Evolutionary conservation across 768 basidiomycete species (phyloP).

Genomic region (Leccinellum luteum): DNA sequence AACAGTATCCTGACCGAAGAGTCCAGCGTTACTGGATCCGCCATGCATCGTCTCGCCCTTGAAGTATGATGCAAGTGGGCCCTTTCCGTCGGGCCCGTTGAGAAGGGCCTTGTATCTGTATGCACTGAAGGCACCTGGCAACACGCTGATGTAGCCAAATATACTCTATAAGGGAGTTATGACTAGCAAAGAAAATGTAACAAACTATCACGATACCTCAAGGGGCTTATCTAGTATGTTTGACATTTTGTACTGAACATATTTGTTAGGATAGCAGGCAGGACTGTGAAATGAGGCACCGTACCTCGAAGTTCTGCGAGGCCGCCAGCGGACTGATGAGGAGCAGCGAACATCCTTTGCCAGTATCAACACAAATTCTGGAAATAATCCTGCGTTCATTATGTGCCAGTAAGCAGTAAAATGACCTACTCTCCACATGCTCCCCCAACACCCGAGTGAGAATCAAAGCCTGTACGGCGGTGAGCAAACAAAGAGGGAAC

Average conservation of each 20-base stretch:
- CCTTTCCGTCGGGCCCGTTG: slow-evolving; percentile 85
- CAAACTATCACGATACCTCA: slow-evolving; percentile 54
- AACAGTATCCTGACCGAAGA: slow-evolving; percentile 47
- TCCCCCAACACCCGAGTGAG: slow-evolving; percentile 82
- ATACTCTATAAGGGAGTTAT: slow-evolving; percentile 50
- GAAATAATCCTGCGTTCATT: neutral
- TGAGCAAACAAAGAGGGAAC: slow-evolving; percentile 1
- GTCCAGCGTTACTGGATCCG: slow-evolving; percentile 57
- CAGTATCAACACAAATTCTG: slow-evolving; percentile 82
- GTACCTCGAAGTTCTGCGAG: slow-evolving; percentile 91
- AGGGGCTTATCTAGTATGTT: slow-evolving; percentile 95
- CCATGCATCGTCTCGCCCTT: slow-evolving; percentile 89
- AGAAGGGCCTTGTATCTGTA: slow-evolving; percentile 85
- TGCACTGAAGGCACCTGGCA: slow-evolving; percentile 91
- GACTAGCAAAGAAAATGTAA: neutral
- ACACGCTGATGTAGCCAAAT: slow-evolving; percentile 82
- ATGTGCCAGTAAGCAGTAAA: neutral
- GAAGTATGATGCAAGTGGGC: slow-evolving; percentile 91
- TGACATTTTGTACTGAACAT: slow-evolving; percentile 82
- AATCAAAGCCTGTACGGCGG: slow-evolving; percentile 59
- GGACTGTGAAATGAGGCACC: neutral
- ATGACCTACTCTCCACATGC: slow-evolving; percentile 85
- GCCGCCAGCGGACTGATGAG: slow-evolving; percentile 79
- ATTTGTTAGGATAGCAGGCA: neutral
- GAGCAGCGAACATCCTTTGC: slow-evolving; percentile 67